phyloP scores from a whole-genome alignment of 73 alveolate genomes.

The Uronychia setigera region DNA sequence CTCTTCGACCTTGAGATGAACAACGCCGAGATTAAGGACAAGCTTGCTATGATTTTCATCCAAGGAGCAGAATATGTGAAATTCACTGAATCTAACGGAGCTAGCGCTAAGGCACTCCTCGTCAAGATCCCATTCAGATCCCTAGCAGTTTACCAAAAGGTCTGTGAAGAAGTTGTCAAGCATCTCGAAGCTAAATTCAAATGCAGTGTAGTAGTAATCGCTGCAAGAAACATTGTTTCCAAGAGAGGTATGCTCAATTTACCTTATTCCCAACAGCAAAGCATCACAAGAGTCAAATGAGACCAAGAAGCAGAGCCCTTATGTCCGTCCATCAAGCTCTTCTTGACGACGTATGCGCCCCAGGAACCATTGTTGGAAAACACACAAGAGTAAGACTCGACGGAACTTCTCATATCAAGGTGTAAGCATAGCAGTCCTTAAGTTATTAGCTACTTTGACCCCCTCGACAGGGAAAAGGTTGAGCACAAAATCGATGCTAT shows the following conservation, averaged over 20 bases:
- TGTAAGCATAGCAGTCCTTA: constrained; percentile 14
- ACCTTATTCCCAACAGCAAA: constrained; percentile 30
- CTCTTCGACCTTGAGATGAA: constrained; percentile 59
- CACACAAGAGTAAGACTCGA: constrained; percentile 65
- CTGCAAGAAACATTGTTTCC: constrained; percentile 59
- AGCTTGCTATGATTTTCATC: constrained; percentile 52
- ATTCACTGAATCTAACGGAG: constrained; percentile 55
- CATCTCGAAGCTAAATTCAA: constrained; percentile 71
- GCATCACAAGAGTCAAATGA: constrained; percentile 62
- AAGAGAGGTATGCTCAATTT: constrained; percentile 49
- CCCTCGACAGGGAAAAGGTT: constrained; percentile 79
- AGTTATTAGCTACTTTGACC: constrained; percentile 49
- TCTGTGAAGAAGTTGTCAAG: constrained; percentile 47
- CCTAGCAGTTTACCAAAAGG: constrained; percentile 57
- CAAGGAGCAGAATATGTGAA: constrained; percentile 52
- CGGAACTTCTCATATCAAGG: constrained; percentile 64
- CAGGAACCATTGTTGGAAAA: constrained; percentile 75
- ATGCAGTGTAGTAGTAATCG: constrained; percentile 64
- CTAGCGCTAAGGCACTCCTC: constrained; percentile 60
- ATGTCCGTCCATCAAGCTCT: constrained; percentile 86
- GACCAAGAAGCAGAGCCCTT: constrained; percentile 84
- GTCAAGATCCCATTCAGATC: constrained; percentile 70
- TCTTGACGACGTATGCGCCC: constrained; percentile 82
- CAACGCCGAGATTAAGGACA: constrained; percentile 54
- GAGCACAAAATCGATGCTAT: constrained; percentile 87